Percentiles rank a stretch among this genome's conserved stretches.
Conservation (phyloP, 805 yeast genomes). For the Spathaspora arborariae region DNA sequence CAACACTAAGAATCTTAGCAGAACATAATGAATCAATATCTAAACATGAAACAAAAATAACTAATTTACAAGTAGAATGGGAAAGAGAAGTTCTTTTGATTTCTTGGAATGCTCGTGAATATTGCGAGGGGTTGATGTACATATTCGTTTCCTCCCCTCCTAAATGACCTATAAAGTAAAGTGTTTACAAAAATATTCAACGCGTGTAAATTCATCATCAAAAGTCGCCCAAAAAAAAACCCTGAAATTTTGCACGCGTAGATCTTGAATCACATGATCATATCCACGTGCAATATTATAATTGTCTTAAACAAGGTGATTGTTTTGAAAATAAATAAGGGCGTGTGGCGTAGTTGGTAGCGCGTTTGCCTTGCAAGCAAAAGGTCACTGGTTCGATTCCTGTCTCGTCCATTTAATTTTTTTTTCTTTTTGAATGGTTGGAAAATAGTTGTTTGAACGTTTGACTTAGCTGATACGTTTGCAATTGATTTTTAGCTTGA, state of each 20-base stretch:
- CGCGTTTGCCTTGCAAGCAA: conserved; percentile 73
- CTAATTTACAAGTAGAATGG: conserved; percentile 88
- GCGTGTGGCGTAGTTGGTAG: conserved; percentile 80
- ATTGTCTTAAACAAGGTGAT: neutral
- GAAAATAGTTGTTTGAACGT: too few species aligned
- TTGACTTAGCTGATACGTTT: too few species aligned
- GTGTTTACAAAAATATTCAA: neutral
- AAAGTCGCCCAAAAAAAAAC: neutral
- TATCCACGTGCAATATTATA: neutral
- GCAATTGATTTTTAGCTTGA: too few species aligned
- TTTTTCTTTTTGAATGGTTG: neutral
- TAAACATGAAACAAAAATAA: conserved; percentile 84
- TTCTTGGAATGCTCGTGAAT: conserved; percentile 61
- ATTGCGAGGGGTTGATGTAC: conserved; percentile 73
- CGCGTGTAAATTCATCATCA: neutral
- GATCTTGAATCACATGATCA: neutral
- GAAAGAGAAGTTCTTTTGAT: conserved; percentile 72
- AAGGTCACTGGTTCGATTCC: conserved; percentile 76
- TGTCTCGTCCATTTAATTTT: conserved; percentile 54
- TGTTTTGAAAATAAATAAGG: conserved; percentile 23
- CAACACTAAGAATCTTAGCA: conserved; percentile 64
- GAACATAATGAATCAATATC: conserved; percentile 92
- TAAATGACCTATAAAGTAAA: neutral
- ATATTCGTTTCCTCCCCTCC: conserved; percentile 31
- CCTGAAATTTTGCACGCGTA: neutral